Percentiles rank a stretch among this genome's conserved stretches.
phyloP scores from a whole-genome alignment of 2,329 filamentous ascomycete genomes.

The Fusarium cyanostomum region DNA sequence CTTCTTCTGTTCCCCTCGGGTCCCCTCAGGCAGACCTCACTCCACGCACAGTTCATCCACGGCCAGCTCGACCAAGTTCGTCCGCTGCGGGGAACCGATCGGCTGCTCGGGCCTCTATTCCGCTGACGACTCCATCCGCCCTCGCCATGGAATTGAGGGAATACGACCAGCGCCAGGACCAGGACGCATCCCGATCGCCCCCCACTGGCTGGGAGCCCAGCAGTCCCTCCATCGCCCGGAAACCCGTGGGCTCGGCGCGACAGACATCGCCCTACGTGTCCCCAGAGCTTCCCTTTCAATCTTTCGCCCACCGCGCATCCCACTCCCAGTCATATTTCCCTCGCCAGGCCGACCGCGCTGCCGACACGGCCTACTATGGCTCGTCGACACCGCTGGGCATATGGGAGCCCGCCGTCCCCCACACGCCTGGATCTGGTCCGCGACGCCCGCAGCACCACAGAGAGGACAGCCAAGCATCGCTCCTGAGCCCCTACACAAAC shows the following conservation, averaged over 20 bases:
- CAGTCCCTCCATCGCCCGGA: conserved; percentile 31
- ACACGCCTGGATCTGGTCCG: conserved; percentile 1
- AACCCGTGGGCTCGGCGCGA: conserved; percentile 13
- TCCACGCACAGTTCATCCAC: background rate
- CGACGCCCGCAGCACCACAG: conserved; percentile 22
- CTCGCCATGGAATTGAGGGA: conserved; percentile 33
- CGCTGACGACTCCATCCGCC: background rate
- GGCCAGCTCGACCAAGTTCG: too few species aligned
- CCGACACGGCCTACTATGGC: conserved; percentile 29
- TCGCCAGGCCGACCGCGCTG: conserved; percentile 15
- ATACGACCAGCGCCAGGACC: conserved; percentile 12
- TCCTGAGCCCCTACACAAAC: conserved; percentile 7
- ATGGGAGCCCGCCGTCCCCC: conserved; percentile 20
- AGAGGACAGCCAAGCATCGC: conserved; percentile 32
- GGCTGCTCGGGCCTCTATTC: conserved; percentile 27
- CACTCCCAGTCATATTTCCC: conserved; percentile 17
- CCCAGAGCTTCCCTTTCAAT: conserved; percentile 13
- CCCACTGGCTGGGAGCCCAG: conserved; percentile 26
- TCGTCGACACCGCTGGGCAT: conserved; percentile 30
- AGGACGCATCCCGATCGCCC: conserved; percentile 16
- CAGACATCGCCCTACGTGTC: conserved; percentile 17
- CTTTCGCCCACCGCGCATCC: conserved; percentile 23
- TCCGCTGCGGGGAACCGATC: conserved; percentile 30
- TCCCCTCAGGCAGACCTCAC: background rate
- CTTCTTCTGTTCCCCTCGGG: too few species aligned